Base-by-base conservation (phyloP, 192 early-diverging fungal genomes). In the Umbelopsis isabellina region DNA sequence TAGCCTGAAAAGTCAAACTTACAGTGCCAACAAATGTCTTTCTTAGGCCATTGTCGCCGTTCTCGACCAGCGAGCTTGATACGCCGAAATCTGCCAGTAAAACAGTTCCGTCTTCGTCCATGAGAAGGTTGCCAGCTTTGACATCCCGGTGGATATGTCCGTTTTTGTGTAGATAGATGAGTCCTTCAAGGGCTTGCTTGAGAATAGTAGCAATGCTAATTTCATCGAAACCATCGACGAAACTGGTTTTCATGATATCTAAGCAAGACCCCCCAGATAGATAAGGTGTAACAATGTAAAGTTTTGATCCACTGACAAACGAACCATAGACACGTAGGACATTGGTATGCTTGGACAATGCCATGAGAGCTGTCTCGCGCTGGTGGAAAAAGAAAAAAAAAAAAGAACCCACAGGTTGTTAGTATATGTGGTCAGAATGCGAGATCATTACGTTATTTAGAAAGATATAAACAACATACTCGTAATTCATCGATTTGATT, bases 401-500 rank as follows among this genome's bases (percentile, higher is more conserved):
- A n/a, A n/a, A n/a, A n/a, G n/a, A n/a, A n/a, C n/a, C n/a, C 10
- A 69, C 15, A 49, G n/a, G n/a, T 45, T 25, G 50, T 18, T 45
- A 23, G 49, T 27, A 47, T 18, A 23, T n/a, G n/a, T n/a, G 20
- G 50, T n/a, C 11, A 46, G 22, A 20, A 44, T 27, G 20, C 35
- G 37, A 18, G 44, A 10, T 25, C 30, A 18, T 9, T 30, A 64
- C 45, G 20, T 12, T 23, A 44, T 6, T 25, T 4, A 21, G 23
- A 67, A n/a, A 11, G 23, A 51, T n/a, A 41, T 10, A 20, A 20
- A 18, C 13, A 37, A 15, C 72, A 70, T 83, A 91, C 90, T 78
- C 94, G 72, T 49, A 95, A 81, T 78, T 95, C 94, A 75, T 95
- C 94, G 71, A 95, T 95, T 75, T 95, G 94, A 78, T 93, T 91